A percentile compares a stretch with the other conserved stretches of the same genome.
These are phyloP conservation scores for Pulveroboletus sp. DNA, from an alignment of 768 basidiomycete species.

Conservation along the genomic window DNA sequence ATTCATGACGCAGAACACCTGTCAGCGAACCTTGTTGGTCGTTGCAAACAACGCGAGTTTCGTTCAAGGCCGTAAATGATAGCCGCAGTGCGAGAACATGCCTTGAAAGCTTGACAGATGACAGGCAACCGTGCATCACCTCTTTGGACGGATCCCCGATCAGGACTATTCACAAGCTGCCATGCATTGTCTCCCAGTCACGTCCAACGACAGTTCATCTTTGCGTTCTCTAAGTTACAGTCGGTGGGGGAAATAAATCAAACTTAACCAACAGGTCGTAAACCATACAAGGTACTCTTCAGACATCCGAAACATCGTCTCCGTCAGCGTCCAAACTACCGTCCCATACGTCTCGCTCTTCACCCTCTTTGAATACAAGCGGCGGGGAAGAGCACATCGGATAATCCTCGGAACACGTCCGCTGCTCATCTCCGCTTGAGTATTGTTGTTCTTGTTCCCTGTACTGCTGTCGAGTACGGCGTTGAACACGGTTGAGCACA, in stretches of 20 bases:
- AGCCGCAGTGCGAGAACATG: too few species aligned
- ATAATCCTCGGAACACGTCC: slow-evolving; percentile 17
- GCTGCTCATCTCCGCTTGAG: slow-evolving; percentile 7
- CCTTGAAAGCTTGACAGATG: too few species aligned
- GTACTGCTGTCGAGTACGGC: slow-evolving; percentile 34
- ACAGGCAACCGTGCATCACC: too few species aligned
- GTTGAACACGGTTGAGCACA: slow-evolving; percentile 58
- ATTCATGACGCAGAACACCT: too few species aligned
- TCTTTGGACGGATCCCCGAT: too few species aligned
- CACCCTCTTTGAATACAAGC: background rate
- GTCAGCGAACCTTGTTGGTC: too few species aligned
- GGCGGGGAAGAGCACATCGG: slow-evolving; percentile 22
- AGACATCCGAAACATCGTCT: slow-evolving; percentile 17
- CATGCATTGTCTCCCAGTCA: too few species aligned
- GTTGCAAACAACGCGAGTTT: too few species aligned
- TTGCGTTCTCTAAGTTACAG: slow-evolving; percentile 22
- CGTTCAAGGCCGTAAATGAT: too few species aligned
- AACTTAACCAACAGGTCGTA: slow-evolving; percentile 21
- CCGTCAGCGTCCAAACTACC: slow-evolving; percentile 15
- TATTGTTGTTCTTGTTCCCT: slow-evolving; percentile 24
- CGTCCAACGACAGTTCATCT: too few species aligned
- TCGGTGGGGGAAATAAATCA: slow-evolving; percentile 6
- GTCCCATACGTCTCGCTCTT: slow-evolving; percentile 23
- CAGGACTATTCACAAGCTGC: too few species aligned
- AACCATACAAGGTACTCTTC: slow-evolving; percentile 12